Conservation (phyloP, 2,329 filamentous ascomycete species). For the Cladosporium sphaerospermum region DNA sequence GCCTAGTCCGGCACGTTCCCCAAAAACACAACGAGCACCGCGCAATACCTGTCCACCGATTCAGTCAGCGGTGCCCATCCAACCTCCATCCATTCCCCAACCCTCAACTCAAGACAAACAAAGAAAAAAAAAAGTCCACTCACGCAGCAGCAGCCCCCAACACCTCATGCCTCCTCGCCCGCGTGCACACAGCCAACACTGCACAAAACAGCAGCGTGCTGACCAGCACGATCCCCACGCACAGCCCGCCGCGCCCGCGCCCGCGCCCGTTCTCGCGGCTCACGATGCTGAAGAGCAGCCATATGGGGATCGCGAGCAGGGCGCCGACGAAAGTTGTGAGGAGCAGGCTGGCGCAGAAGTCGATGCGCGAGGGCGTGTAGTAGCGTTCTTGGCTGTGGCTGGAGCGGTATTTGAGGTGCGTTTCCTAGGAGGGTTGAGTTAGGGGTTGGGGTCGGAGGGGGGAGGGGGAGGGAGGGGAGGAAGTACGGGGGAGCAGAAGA, state of each 20-base stretch:
- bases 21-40: constrained; percentile 5
- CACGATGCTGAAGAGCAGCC: constrained; percentile 23
- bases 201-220: constrained; percentile 25
- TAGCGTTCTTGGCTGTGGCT: constrained; percentile 14
- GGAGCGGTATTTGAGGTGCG: constrained; percentile 4
- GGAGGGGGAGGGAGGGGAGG: too few relatives aligned
- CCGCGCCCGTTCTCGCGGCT: neutral
- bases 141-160: constrained; percentile 24
- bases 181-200: constrained; percentile 22
- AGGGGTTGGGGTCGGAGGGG: neutral
- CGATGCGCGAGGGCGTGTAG: constrained; percentile 21
- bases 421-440: neutral
- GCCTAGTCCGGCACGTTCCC: neutral
- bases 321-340: constrained; percentile 23
- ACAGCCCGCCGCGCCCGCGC: constrained; percentile 16
- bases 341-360: constrained; percentile 19
- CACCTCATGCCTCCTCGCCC: constrained; percentile 24
- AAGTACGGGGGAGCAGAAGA: constrained; percentile 4
- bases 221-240: constrained; percentile 20
- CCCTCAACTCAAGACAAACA: neutral
- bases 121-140: constrained; percentile 6
- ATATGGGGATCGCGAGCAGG: constrained; percentile 25
- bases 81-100: neutral
- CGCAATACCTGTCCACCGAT: constrained; percentile 3
- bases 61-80: neutral